Evolutionary conservation across 2,329 filamentous ascomycete genomes (phyloP).

Genomic region (Fusarium nygamai): DNA sequence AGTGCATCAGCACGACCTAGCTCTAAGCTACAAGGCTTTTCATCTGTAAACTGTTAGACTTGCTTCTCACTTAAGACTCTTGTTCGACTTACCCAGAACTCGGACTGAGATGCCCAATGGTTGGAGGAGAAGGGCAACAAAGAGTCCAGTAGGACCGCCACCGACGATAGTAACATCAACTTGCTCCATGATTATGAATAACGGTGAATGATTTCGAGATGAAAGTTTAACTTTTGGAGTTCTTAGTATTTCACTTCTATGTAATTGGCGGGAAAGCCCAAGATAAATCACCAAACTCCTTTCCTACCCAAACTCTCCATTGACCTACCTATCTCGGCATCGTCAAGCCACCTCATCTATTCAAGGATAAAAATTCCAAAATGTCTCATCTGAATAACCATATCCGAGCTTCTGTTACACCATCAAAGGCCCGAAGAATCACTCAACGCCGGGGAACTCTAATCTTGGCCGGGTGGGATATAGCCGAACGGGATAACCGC

Average conservation of each 20-base stretch:
- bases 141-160: slow-evolving; percentile 58
- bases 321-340: not conserved
- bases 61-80: rapidly evolving
- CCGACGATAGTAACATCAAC: slow-evolving; percentile 4
- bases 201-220: rapidly evolving
- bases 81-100: slow-evolving; percentile 46
- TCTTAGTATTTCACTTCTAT: not conserved
- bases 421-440: not conserved
- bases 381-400: not conserved
- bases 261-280: not conserved
- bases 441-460: not conserved
- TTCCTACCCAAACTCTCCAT: not conserved
- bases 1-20: slow-evolving; percentile 59
- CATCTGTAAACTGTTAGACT: slow-evolving; percentile 44
- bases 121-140: slow-evolving; percentile 55
- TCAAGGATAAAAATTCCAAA: not conserved
- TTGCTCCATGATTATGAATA: slow-evolving; percentile 1
- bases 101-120: slow-evolving; percentile 54
- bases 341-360: not conserved
- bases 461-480: slow-evolving; percentile 3
- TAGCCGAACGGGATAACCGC: slow-evolving; percentile 1
- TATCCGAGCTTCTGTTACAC: not conserved
- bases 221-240: not conserved
- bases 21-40: slow-evolving; percentile 50
- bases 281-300: not conserved